phyloP scores from a whole-genome alignment of 2,329 filamentous ascomycete genomes.

The Penicillium sp. region DNA sequence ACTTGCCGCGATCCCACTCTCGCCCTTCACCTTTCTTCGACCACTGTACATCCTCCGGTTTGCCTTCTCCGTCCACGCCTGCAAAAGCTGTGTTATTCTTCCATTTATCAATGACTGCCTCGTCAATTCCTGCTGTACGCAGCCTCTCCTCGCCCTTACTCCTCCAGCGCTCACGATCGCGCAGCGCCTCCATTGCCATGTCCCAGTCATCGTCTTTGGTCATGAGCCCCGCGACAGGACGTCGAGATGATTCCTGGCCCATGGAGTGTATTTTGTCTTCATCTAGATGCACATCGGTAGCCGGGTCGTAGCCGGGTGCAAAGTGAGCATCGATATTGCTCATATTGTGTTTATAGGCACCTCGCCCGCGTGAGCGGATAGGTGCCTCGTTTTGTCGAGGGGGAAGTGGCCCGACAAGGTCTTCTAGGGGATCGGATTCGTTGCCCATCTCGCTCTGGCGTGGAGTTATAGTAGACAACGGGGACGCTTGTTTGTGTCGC shows the following conservation, averaged over 20 bases:
- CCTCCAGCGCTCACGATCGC: constrained; percentile 77
- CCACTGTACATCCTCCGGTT: constrained; percentile 72
- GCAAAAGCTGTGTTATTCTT: constrained; percentile 62
- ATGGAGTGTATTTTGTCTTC: constrained; percentile 55
- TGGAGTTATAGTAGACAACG: background rate
- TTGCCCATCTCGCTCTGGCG: constrained; percentile 19
- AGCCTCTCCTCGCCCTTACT: constrained; percentile 73
- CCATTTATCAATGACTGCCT: constrained; percentile 71
- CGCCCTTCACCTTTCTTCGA: constrained; percentile 65
- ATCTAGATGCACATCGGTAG: constrained; percentile 42
- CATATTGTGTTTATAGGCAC: constrained; percentile 56
- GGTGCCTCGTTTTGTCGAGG: constrained; percentile 49
- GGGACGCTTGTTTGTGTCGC: constrained; percentile 1
- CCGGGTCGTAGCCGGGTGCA: constrained; percentile 62
- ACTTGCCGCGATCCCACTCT: constrained; percentile 57
- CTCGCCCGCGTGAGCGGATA: constrained; percentile 66
- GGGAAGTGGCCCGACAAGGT: constrained; percentile 70
- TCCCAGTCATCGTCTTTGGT: constrained; percentile 70
- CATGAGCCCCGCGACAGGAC: constrained; percentile 44
- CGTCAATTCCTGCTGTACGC: constrained; percentile 73
- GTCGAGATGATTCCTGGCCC: constrained; percentile 54
- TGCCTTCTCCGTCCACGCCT: constrained; percentile 51
- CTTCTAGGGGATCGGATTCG: constrained; percentile 70
- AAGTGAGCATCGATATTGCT: constrained; percentile 81
- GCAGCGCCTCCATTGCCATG: constrained; percentile 71